These are phyloP conservation scores for Raphanus raphanistrum DNA, from an alignment of 345 rosid genomes.

Conservation along the genomic window DNA sequence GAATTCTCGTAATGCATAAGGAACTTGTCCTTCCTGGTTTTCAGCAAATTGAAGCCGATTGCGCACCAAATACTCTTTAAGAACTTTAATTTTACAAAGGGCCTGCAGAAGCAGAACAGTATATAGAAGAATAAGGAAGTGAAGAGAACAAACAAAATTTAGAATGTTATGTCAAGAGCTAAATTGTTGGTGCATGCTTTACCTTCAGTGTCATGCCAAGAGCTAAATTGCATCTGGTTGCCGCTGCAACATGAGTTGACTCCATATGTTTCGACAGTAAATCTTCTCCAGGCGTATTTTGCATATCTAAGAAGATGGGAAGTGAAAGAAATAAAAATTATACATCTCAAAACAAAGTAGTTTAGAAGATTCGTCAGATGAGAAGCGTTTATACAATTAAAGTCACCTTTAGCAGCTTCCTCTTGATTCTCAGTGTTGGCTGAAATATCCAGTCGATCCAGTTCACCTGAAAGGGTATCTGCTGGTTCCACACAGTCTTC, in stretches of 20 bases:
- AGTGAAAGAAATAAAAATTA: neutral
- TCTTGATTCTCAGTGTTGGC: neutral
- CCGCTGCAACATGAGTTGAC: neutral
- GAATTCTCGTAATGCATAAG: constrained; percentile 6
- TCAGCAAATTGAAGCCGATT: neutral
- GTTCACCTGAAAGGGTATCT: neutral
- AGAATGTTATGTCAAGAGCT: neutral
- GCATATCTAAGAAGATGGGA: constrained; percentile 9
- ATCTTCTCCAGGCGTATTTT: constrained; percentile 22
- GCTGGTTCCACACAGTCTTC: neutral
- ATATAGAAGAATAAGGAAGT: neutral
- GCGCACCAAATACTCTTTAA: constrained; percentile 9
- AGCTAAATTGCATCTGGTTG: constrained; percentile 10
- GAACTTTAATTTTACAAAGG: constrained; percentile 22
- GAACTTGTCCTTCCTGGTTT: constrained; percentile 3
- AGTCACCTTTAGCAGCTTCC: neutral
- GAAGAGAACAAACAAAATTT: neutral
- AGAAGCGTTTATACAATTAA: neutral
- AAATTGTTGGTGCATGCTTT: neutral
- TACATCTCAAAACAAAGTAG: neutral
- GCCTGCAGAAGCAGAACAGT: constrained; percentile 22
- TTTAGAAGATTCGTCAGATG: neutral
- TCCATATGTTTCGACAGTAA: neutral
- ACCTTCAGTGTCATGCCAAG: constrained; percentile 32
- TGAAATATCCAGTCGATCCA: neutral